Conservation (phyloP, 116 monocot species). For the Trichopus zeylanicus region DNA sequence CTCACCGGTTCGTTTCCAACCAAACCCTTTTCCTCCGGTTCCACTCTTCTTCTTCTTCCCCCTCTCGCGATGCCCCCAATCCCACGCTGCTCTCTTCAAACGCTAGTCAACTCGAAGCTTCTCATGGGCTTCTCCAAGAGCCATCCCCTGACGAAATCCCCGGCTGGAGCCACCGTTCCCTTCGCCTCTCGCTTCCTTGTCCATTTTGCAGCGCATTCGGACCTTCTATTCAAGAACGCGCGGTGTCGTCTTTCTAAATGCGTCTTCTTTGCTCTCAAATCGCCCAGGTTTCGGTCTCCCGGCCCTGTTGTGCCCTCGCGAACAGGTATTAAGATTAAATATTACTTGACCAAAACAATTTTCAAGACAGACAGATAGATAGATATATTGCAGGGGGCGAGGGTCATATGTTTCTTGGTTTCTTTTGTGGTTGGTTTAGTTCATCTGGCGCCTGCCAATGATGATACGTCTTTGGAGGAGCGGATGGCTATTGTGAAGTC, state of each 20-base stretch:
- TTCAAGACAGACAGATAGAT: no score
- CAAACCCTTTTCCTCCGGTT: not conserved
- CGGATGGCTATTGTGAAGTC: conserved; percentile 7
- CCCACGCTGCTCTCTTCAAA: not conserved
- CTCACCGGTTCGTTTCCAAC: not conserved
- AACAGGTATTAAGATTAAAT: not conserved
- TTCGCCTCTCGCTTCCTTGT: not conserved
- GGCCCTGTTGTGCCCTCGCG: not conserved
- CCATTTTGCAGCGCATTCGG: not conserved
- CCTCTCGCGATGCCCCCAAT: not conserved
- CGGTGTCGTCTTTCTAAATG: not conserved
- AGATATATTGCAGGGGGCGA: not conserved
- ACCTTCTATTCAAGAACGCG: not conserved
- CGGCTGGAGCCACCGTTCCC: not conserved
- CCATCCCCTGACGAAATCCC: not conserved
- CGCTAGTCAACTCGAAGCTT: not conserved
- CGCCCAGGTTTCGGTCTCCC: not conserved
- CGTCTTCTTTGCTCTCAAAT: not conserved
- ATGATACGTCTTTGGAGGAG: conserved; percentile 1
- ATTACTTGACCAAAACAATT: no score
- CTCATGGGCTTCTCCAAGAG: conserved; percentile 15
- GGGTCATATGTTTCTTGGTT: not conserved
- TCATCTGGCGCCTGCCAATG: conserved; percentile 3
- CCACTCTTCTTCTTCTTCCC: not conserved
- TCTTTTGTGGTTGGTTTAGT: conserved; percentile 1